Evolutionary conservation across 495 filamentous ascomycete species (phyloP), one percentile per base, ranked within the genome.

Genomic region (Trichoderma virens): DNA sequence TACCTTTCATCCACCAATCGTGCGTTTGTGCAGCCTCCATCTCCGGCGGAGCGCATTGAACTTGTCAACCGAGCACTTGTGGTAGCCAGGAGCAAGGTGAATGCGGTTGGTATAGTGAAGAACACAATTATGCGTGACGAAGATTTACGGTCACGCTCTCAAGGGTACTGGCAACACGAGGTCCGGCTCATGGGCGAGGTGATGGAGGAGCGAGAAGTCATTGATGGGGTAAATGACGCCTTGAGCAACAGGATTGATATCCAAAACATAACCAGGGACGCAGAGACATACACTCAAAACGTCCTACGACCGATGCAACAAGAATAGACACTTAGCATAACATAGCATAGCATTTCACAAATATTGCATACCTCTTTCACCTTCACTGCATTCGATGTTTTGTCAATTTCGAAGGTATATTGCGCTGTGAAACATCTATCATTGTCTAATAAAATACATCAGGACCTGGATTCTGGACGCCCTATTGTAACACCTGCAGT

Each of bases 1-100:
- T 97, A 87, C 74, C 78, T 92, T 16, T 83, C 87, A 0, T 83
- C 85, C 27, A 97, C 94, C 23, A 89, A 93, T 68, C 84, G 93
- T 16, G 76, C 78, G 1, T 79, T 81, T 72, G 74, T 68, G 39
- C 75, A 38, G 72, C 81, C 72, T 31, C 75, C 74, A n/a, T 63
- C 69, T 16, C 61, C 82, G 0, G 80, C 79, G 1, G 79, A 79
- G 69, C 76, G 79, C 38, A 68, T 86, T 8, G 82, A 85, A 67
- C 61, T 65, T 6, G 69, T 73, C 0, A 69, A 72, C 25, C 71
- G 76, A 39, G 70, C 69, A 27, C 65, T 86, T 39, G 73, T 71
- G 51, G 66, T 56, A 1, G 71, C 73, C 25, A 78, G 78, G 67
- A 73, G 77, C 23, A 79, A 75, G 61, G 51, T 86, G 31, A 78